These are phyloP conservation scores for Zalerion maritima DNA, from an alignment of 495 filamentous ascomycete species.

Conservation along the genomic window DNA sequence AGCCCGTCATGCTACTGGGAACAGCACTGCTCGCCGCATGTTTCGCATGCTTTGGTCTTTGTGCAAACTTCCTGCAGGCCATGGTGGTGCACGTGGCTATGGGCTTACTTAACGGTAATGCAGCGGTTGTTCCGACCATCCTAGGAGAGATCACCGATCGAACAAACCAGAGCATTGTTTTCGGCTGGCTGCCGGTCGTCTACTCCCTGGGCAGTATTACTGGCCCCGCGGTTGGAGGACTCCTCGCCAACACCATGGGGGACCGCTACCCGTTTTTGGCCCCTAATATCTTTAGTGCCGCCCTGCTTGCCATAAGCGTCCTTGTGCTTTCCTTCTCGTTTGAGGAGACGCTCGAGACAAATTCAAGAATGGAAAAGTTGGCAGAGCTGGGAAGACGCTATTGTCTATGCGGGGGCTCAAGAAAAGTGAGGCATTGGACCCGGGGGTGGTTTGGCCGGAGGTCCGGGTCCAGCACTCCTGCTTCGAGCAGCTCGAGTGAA, in stretches of 20 bases:
- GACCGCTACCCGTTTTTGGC: constrained; percentile 66
- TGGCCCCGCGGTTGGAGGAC: constrained; percentile 76
- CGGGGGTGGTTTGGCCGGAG: too few species aligned
- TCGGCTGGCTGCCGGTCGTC: constrained; percentile 82
- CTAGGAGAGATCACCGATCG: constrained; percentile 90
- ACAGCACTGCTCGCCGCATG: constrained; percentile 66
- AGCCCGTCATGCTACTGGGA: constrained; percentile 80
- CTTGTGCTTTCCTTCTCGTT: constrained; percentile 60
- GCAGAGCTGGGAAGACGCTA: too few species aligned
- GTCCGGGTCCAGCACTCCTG: too few species aligned
- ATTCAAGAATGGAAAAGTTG: too few species aligned
- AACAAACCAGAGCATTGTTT: constrained; percentile 82
- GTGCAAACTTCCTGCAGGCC: constrained; percentile 66
- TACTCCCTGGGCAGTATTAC: constrained; percentile 91
- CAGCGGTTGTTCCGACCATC: constrained; percentile 73
- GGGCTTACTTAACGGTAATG: constrained; percentile 87
- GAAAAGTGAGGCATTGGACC: too few species aligned
- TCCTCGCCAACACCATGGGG: constrained; percentile 46
- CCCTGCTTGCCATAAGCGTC: constrained; percentile 57
- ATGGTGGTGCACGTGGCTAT: constrained; percentile 74
- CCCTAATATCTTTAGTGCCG: constrained; percentile 66
- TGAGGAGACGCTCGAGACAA: constrained; percentile 79
- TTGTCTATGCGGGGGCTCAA: too few species aligned
- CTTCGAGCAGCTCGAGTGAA: too few species aligned
- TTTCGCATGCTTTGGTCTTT: constrained; percentile 82